These are phyloP conservation scores for Lipomyces oligophaga DNA, from an alignment of 805 yeast genomes.

Conservation along the genomic window DNA sequence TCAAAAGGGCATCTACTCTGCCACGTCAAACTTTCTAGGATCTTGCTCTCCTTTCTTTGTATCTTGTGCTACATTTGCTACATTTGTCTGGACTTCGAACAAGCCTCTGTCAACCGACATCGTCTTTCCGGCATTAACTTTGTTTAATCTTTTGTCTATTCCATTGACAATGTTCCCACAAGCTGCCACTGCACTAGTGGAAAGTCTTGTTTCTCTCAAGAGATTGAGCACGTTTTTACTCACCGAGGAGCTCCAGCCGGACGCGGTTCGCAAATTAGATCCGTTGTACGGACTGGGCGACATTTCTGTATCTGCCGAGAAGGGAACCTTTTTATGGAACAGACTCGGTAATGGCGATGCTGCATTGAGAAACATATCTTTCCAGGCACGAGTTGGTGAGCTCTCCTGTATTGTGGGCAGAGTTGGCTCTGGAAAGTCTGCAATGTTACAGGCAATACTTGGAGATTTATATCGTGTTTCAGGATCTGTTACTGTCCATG, in stretches of 20 bases:
- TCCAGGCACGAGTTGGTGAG: constrained; percentile 65
- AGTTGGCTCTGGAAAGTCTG: constrained; percentile 90
- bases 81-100: constrained; percentile 59
- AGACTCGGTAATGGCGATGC: constrained; percentile 60
- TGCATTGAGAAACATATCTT: constrained; percentile 61
- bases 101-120: constrained; percentile 79
- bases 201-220: constrained; percentile 56
- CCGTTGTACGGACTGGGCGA: constrained; percentile 72
- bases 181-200: constrained; percentile 79
- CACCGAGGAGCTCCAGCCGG: constrained; percentile 70
- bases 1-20: constrained; percentile 66
- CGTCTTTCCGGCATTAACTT: constrained; percentile 79
- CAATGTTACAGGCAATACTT: constrained; percentile 68
- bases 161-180: constrained; percentile 89
- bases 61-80: constrained; percentile 81
- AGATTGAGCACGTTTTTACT: constrained; percentile 70
- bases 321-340: constrained; percentile 49
- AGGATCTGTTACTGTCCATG: constrained; percentile 70
- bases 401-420: constrained; percentile 80
- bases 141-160: constrained; percentile 81
- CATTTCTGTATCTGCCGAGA: constrained; percentile 41
- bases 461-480: constrained; percentile 76
- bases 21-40: constrained; percentile 71
- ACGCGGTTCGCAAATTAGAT: constrained; percentile 54
- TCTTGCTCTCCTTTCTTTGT: constrained; percentile 84